Evolutionary conservation across 345 rosid species (phyloP), one percentile per base, ranked within the genome.

Genomic region (Draba incana): DNA sequence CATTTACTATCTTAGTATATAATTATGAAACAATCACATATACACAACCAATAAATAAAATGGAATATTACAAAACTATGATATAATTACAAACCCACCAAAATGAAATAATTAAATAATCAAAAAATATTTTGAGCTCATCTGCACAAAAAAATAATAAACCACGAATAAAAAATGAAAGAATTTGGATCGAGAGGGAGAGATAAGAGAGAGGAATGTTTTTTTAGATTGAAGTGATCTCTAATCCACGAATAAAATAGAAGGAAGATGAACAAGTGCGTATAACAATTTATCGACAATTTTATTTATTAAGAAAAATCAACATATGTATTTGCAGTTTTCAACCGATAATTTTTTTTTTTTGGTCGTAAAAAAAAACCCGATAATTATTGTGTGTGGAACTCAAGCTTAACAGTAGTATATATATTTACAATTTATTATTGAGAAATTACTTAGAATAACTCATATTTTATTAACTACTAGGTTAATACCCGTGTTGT

Each of bases 231-330:
- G 62, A 54, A 62, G 68, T 62, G 62, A 23, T 53, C 62, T 51
- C 54, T 53, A 62, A 70, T 70, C 68, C 47, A 70, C 55, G 62
- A 70, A 68, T 68, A 46, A 46, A 56, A 13, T 45, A 54, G 62
- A 53, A 6, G 48, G 43, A 5, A 60, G 62, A 28, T 25, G 61
- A 64, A 45, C 3, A 42, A 25, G 31, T 27, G 33, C 43, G 46
- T 50, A 15, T 39, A 49, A 59, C 51, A 15, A 69, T 49, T 39
- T 60, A 48, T 57, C 49, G 57, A 57, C 57, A 47, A 37, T 51
- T 31, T 31, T 35, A 7, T 37, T 55, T 33, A 9, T 35, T 68
- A 12, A 6, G 8, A 46, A 35, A 57, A 35, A 38, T 57, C 55
- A 45, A 56, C 25, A 1, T 41, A 58, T 15, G 42, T 54, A 31